Evolutionary conservation across 208 protist genomes (phyloP).

Genomic region (Wallacemonas sp.): DNA sequence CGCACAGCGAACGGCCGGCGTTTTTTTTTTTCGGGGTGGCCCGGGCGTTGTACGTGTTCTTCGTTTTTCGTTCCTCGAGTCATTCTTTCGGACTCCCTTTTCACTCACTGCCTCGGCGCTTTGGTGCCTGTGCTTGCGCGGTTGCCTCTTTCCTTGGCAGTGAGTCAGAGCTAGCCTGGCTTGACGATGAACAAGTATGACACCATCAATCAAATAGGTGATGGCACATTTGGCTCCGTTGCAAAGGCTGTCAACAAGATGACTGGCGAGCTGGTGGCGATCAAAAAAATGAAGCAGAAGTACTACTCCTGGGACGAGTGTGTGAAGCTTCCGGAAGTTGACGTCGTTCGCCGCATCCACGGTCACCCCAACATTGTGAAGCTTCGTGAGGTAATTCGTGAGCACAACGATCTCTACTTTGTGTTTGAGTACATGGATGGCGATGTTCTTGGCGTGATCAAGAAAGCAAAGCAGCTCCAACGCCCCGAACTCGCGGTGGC

Average conservation of each 20-base stretch:
- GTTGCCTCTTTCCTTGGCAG: too few relatives aligned
- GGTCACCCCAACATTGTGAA: conserved; percentile 97
- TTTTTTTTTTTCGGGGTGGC: too few relatives aligned
- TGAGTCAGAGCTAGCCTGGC: too few relatives aligned
- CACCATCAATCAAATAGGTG: conserved; percentile 91
- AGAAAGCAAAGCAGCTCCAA: conserved; percentile 86
- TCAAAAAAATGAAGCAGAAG: conserved; percentile 99
- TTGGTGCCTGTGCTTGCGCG: too few relatives aligned
- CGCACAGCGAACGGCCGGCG: too few relatives aligned
- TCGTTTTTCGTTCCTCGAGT: too few relatives aligned
- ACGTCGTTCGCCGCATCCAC: conserved; percentile 91
- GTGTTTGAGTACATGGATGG: conserved; percentile 97
- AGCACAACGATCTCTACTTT: conserved; percentile 97
- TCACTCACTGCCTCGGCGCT: too few relatives aligned
- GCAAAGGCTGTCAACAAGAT: conserved; percentile 89
- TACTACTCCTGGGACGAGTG: conserved; percentile 98
- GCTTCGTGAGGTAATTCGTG: conserved; percentile 96
- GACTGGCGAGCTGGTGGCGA: conserved; percentile 95
- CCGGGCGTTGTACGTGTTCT: too few relatives aligned
- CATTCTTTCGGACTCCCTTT: too few relatives aligned
- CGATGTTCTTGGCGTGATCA: conserved; percentile 96
- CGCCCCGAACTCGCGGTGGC: conserved; percentile 11
- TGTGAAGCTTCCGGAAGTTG: conserved; percentile 93
- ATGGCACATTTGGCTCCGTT: conserved; percentile 97
- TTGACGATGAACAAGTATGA: conserved; percentile 95